Percentiles rank a stretch among this genome's conserved stretches.
Conservation (phyloP, 1,139 yeast species). For the Sugiyamaella paludigena region DNA sequence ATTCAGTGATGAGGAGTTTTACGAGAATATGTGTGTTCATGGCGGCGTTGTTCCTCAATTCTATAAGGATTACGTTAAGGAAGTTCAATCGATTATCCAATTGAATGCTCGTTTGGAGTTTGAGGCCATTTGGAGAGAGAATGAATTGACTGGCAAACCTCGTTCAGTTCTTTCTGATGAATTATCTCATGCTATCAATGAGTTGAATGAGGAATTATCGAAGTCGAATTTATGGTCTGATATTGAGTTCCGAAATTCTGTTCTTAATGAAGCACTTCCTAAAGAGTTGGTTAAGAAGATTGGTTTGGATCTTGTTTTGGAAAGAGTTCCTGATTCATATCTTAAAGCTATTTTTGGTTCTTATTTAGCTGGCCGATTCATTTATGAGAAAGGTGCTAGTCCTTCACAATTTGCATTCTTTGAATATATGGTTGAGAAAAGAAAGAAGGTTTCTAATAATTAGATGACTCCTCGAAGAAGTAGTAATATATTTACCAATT, state of each 20-base stretch:
- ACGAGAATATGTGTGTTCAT: conserved; percentile 67
- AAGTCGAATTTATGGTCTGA: conserved; percentile 87
- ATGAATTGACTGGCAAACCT: conserved; percentile 62
- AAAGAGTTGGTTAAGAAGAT: conserved; percentile 63
- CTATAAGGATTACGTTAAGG: conserved; percentile 76
- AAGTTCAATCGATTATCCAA: conserved; percentile 75
- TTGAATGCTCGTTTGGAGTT: conserved; percentile 82
- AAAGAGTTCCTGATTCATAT: conserved; percentile 84
- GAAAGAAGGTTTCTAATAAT: conserved; percentile 15
- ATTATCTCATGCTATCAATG: conserved; percentile 81
- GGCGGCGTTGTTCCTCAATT: conserved; percentile 56
- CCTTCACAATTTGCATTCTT: conserved; percentile 81
- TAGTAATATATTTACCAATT: background rate
- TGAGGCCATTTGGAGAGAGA: conserved; percentile 80
- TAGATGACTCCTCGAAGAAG: background rate
- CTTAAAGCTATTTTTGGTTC: conserved; percentile 89
- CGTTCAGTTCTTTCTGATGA: conserved; percentile 81
- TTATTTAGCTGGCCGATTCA: conserved; percentile 82
- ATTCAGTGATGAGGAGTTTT: conserved; percentile 80
- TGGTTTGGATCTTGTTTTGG: conserved; percentile 70
- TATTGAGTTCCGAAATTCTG: conserved; percentile 67
- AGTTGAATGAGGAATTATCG: conserved; percentile 84
- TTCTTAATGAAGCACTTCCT: conserved; percentile 77
- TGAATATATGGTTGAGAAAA: conserved; percentile 54
- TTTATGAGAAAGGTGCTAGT: conserved; percentile 80